Percentiles rank a stretch among this genome's conserved stretches.
Evolutionary conservation across 2,329 filamentous ascomycete genomes (phyloP).

Genomic region (Pyricularia sp.): DNA sequence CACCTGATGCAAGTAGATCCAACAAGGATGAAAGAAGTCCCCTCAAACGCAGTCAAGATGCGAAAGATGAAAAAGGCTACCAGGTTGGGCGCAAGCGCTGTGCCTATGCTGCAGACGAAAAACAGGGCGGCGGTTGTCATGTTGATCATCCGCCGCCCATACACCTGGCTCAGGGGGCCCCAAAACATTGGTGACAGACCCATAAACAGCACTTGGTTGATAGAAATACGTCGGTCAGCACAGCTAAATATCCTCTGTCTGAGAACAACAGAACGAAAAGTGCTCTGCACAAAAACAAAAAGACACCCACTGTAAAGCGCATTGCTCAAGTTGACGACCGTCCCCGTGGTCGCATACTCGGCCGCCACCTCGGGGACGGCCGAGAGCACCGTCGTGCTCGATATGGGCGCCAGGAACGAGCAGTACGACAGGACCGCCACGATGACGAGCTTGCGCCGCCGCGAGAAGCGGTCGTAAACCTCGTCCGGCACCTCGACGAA

Average conservation of each 20-base stretch:
- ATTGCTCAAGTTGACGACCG: slow-evolving; percentile 58
- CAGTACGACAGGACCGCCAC: slow-evolving; percentile 64
- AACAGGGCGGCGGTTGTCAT: slow-evolving; percentile 49
- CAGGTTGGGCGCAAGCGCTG: slow-evolving; percentile 57
- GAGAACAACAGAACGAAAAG: too few species aligned
- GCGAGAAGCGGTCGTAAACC: slow-evolving; percentile 56
- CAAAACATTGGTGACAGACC: slow-evolving; percentile 55
- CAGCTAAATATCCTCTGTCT: too few species aligned
- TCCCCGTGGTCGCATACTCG: slow-evolving; percentile 48
- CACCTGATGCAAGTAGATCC: slow-evolving; percentile 53
- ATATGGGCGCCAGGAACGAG: slow-evolving; percentile 65
- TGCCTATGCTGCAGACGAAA: slow-evolving; percentile 54
- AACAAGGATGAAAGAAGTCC: slow-evolving; percentile 58
- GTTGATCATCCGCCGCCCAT: slow-evolving; percentile 41
- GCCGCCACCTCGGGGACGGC: slow-evolving; percentile 57
- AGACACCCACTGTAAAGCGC: slow-evolving; percentile 45
- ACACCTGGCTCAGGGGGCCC: slow-evolving; percentile 54
- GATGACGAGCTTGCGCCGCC: slow-evolving; percentile 54
- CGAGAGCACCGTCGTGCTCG: slow-evolving; percentile 54
- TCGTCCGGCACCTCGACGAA: slow-evolving; percentile 35
- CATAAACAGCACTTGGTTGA: slow-evolving; percentile 50
- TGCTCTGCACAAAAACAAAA: too few species aligned
- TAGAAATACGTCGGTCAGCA: too few species aligned
- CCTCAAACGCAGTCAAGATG: slow-evolving; percentile 60
- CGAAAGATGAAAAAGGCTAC: slow-evolving; percentile 59